Evolutionary conservation across 2,329 filamentous ascomycete genomes (phyloP), one percentile per base, ranked within the genome.

Genomic region (Didymella keratinophila): DNA sequence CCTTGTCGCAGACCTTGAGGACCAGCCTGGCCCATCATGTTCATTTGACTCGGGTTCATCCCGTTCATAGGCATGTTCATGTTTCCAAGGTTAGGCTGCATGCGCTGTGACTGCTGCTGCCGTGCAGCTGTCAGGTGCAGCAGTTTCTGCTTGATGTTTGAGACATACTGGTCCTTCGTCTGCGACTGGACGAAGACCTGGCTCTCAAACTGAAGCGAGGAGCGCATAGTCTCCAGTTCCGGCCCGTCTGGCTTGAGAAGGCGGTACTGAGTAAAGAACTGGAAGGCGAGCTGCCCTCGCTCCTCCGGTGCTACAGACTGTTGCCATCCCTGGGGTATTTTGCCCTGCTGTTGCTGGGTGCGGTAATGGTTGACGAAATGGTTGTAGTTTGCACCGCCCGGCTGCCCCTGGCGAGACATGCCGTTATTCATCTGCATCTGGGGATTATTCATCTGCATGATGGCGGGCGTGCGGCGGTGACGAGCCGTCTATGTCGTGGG

Each of bases 1-100:
- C 79, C 79, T 58, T 73, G 75, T 6, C 73, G 62, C 14, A 64
- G 68, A 32, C 62, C 66, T 46, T 77, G 76, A 50, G 73, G 70
- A 27, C 70, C 72, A 32, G 69, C 68, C 57, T 76, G 75, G 27
- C 66, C 68, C 70, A 75, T 73, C 68, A 78, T 75, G 64, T 65
- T 67, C 67, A 76, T 72, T 60, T 76, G 75, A 23, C 58, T 69
- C 14, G 67, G 60, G 41, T 68, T 72, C 68, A 73, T 75, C 28
- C 52, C 59, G 45, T 72, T 74, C 64, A 70, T 72, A 28, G 63
- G 54, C 54, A 69, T 71, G 63, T 65, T 70, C 49, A 63, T 66
- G 49, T 65, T 66, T 42, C 66, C 65, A 4, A 67, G 62, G 49
- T 63, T 66, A 27, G 43, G 52, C 49, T 71, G 67, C 64, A 72